Evolutionary conservation across 2,329 filamentous ascomycete species (phyloP), one percentile per base, ranked within the genome.

Genomic region (Trichoderma oligosporum): DNA sequence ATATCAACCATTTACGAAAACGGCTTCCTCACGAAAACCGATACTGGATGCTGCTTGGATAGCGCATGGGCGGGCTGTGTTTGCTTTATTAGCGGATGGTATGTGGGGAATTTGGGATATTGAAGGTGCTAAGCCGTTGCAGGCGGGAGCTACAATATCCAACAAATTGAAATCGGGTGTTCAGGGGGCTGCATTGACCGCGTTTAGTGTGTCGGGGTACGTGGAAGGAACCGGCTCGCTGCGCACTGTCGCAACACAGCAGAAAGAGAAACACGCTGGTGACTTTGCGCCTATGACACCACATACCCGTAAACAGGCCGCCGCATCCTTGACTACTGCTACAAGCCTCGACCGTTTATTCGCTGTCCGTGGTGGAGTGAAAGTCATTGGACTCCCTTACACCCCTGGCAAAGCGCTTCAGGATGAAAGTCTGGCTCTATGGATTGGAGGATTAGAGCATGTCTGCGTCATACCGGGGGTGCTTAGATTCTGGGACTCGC

Each of bases 101-200:
- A 83, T 84, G 66, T 87, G 84, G 84, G 84, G 82, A 12, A 80
- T 87, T 31, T 87, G 84, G 84, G 84, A 87, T 63, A 76, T 87
- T 42, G 82, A 86, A 60, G 81, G 82, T 7, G 76, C 76, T 27
- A 79, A 79, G 36, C 80, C 82, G 1, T 68, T 76, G 33, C 64
- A 67, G 11, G 60, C 70, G 9, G 68, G 75, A 46, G 68, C 76
- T 58, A 67, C 74, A 0, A 68, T 83, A 4, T 76, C 82, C 22
- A 78, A 74, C 38, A 81, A 78, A 62, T 71, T 80, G 29, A 76
- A 76, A 56, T 71, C 76, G 47, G 81, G 81, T 5, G 74, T 84
- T 31, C 76, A 76, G 16, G 83, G 83, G 33, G 82, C 82, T 2
- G 81, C 82, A 2, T 70, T 83, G 58, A 84, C 84, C 14, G 68